Base-by-base conservation (phyloP, 2,329 filamentous ascomycete species). In the Fusarium sp. region DNA sequence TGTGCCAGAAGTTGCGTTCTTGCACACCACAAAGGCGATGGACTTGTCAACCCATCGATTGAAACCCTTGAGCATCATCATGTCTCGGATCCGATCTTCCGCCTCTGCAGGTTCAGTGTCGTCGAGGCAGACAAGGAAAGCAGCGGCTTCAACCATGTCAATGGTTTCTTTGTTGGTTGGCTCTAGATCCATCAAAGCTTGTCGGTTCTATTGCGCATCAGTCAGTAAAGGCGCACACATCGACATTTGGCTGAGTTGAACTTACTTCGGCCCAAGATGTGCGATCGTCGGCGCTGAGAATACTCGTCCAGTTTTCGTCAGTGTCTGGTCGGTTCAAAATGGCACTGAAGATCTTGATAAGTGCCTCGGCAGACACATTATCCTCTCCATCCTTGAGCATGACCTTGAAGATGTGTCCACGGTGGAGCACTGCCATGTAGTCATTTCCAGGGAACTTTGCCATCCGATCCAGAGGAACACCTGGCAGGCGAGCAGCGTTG, bases 41-140 rank as follows among this genome's bases (percentile, higher is more conserved):
- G 61, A 67, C 52, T 72, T 72, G 62, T 72, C 70, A 34, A 66
- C 58, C 70, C 70, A 72, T 2, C 70, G 62, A 13, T 72, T 72
- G 54, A 72, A 70, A 3, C 70, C 70, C 2, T 70, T 45, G 27
- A 60, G 52, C 61, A 70, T 67, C 61, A 72, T 65, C 67, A 70
- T 70, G 6, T 62, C 57, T 5, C 24, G 34, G n/a, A 72, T 70
- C 6, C 70, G 45, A 20, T 31, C 70, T 24, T 72, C 67, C 9
- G 64, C 64, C 20, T 22, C n/a, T 6, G 52, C 58, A 18, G 70
- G 70, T 3, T 64, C 57, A 14, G 58, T 61, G 18, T 72, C 70
- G 35, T 72, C 70, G 11, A 72, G 67, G 16, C 70, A 70, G 24
- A 72, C 54, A 6, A 70, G 67, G 58, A 72, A 70, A 27, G 64